Percentiles rank a stretch among this genome's conserved stretches.
Evolutionary conservation across 2,329 filamentous ascomycete species (phyloP).

Genomic region (Sporothrix phasma): DNA sequence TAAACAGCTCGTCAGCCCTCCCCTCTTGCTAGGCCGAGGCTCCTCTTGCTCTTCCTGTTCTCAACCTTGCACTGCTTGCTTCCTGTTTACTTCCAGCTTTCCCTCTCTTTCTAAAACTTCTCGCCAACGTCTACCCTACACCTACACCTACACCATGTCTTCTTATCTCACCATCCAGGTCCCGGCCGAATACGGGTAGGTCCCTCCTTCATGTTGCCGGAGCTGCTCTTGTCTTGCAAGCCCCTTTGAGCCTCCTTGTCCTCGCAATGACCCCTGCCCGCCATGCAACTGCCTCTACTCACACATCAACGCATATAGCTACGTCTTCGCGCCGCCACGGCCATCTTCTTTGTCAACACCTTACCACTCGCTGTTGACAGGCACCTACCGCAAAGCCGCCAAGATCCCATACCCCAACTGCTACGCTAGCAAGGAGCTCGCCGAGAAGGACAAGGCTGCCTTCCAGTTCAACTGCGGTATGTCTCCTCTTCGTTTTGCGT

Average conservation of each 20-base stretch:
- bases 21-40: neutral
- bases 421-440: slow-evolving; percentile 46
- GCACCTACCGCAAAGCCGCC: slow-evolving; percentile 40
- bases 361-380: slow-evolving; percentile 41
- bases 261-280: too few species aligned
- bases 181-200: slow-evolving; percentile 16
- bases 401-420: slow-evolving; percentile 46
- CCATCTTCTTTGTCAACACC: slow-evolving; percentile 48
- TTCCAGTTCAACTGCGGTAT: slow-evolving; percentile 53
- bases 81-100: neutral
- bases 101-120: neutral
- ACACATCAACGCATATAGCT: slow-evolving; percentile 33
- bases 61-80: too few species aligned
- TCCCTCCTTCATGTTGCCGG: neutral
- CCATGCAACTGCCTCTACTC: neutral
- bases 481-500: neutral
- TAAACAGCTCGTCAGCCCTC: slow-evolving; percentile 1
- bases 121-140: neutral
- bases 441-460: slow-evolving; percentile 43
- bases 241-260: too few species aligned
- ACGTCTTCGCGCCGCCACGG: slow-evolving; percentile 49
- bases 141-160: slow-evolving; percentile 6
- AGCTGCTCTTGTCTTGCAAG: neutral
- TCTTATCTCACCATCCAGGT: slow-evolving; percentile 13
- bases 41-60: neutral